A percentile compares a stretch with the other conserved stretches of the same genome.
Conservation (phyloP, 2,329 filamentous ascomycete species). For the Mycocentrospora acerina region DNA sequence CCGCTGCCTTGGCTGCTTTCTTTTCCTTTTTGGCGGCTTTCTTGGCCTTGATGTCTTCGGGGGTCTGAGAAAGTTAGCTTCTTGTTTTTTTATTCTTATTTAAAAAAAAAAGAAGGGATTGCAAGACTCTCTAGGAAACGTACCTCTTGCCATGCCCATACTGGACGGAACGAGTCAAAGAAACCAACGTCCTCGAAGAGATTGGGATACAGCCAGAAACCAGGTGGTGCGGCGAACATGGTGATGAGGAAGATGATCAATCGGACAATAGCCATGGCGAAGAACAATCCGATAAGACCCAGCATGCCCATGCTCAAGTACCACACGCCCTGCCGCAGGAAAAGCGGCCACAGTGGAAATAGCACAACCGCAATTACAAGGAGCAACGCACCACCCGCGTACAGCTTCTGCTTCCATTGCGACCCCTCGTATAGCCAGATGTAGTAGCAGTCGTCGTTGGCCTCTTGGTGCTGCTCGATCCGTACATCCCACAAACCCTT, state of each 20-base stretch:
- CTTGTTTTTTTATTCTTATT: too few relatives aligned
- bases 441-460: conserved; percentile 85
- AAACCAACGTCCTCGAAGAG: conserved; percentile 98
- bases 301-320: conserved; percentile 95
- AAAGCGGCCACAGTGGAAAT: conserved; percentile 94
- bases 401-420: conserved; percentile 91
- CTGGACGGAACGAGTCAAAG: conserved; percentile 91
- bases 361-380: conserved; percentile 86
- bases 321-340: conserved; percentile 91
- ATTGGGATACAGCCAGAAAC: conserved; percentile 98
- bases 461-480: conserved; percentile 95
- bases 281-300: conserved; percentile 87
- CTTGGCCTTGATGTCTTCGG: conserved; percentile 48
- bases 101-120: too few relatives aligned
- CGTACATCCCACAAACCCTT: conserved; percentile 96
- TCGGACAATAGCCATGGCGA: conserved; percentile 95
- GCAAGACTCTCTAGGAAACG: too few relatives aligned
- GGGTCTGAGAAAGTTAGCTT: conserved; percentile 25
- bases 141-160: conserved; percentile 99
- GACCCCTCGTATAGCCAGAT: conserved; percentile 95
- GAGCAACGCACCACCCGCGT: conserved; percentile 79
- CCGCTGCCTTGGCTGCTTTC: conserved; percentile 35
- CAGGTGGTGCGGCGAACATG: conserved; percentile 79
- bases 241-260: conserved; percentile 93
- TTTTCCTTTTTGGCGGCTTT: conserved; percentile 46